phyloP scores from a whole-genome alignment of 2,329 filamentous ascomycete species.

The Xylaria polymorpha region DNA sequence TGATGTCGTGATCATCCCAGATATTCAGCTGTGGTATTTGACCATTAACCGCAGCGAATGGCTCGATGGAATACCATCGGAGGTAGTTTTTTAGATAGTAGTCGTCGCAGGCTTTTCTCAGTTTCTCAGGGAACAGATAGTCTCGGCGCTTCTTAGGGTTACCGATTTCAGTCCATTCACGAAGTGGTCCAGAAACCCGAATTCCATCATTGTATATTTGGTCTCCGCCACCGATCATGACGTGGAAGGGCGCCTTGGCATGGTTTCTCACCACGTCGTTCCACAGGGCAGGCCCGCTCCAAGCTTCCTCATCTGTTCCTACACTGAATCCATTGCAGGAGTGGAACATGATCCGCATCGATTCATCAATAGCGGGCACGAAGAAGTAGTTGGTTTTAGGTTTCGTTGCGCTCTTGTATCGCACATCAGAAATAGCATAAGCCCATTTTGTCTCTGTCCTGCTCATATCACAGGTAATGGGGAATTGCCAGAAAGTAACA shows the following conservation, averaged over 20 bases:
- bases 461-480: slow-evolving; percentile 80
- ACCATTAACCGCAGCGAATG: slow-evolving; percentile 86
- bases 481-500: slow-evolving; percentile 94
- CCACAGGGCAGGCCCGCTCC: slow-evolving; percentile 94
- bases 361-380: slow-evolving; percentile 82
- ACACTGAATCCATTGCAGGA: slow-evolving; percentile 97
- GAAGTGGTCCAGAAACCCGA: slow-evolving; percentile 83
- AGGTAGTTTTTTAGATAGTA: slow-evolving; percentile 95
- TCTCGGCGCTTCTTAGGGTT: slow-evolving; percentile 86
- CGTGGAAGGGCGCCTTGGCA: slow-evolving; percentile 84
- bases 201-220: slow-evolving; percentile 98
- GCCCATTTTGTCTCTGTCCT: slow-evolving; percentile 78
- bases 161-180: slow-evolving; percentile 83
- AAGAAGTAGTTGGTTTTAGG: slow-evolving; percentile 78
- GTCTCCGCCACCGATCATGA: slow-evolving; percentile 94
- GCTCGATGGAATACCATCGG: slow-evolving; percentile 82
- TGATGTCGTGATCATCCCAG: slow-evolving; percentile 97
- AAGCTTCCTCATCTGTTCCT: slow-evolving; percentile 77
- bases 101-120: slow-evolving; percentile 85
- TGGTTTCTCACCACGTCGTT: slow-evolving; percentile 90
- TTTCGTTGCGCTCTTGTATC: slow-evolving; percentile 68
- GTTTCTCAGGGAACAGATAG: slow-evolving; percentile 78
- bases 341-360: slow-evolving; percentile 99
- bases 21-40: slow-evolving; percentile 97
- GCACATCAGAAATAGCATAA: slow-evolving; percentile 77